Percentiles rank a stretch among this genome's conserved stretches.
These are phyloP conservation scores for Mycogone perniciosa DNA, from an alignment of 2,329 filamentous ascomycete genomes.

Conservation along the genomic window DNA sequence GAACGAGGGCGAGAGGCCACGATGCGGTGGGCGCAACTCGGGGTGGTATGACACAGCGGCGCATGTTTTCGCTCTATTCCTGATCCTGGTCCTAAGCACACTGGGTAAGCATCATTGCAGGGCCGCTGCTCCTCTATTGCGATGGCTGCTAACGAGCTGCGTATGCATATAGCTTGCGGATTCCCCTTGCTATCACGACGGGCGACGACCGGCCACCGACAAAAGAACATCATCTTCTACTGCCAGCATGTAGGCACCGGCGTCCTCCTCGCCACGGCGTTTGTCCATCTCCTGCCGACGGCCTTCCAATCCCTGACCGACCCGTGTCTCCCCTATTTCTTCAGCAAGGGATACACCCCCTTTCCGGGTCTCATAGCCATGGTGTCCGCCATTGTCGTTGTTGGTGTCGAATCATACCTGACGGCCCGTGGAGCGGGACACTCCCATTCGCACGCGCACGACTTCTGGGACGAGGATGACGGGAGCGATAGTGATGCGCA, in stretches of 20 bases:
- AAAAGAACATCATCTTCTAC: slow-evolving; percentile 56
- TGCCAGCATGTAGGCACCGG: slow-evolving; percentile 75
- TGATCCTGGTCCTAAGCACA: slow-evolving; percentile 58
- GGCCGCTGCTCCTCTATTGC: no score
- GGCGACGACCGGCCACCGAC: slow-evolving; percentile 50
- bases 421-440: slow-evolving; percentile 62
- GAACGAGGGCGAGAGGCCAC: slow-evolving; percentile 36
- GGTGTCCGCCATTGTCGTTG: slow-evolving; percentile 73
- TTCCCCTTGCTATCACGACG: slow-evolving; percentile 60
- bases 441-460: slow-evolving; percentile 49
- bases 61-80: slow-evolving; percentile 61
- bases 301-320: slow-evolving; percentile 62
- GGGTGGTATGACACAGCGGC: slow-evolving; percentile 59
- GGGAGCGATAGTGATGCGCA: slow-evolving; percentile 29
- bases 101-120: slow-evolving; percentile 35
- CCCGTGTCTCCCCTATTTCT: slow-evolving; percentile 69
- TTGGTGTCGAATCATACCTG: slow-evolving; percentile 83
- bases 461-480: slow-evolving; percentile 45
- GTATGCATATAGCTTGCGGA: slow-evolving; percentile 46
- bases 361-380: slow-evolving; percentile 79
- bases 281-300: slow-evolving; percentile 68
- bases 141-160: not conserved
- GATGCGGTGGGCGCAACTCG: slow-evolving; percentile 46
- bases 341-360: slow-evolving; percentile 71
- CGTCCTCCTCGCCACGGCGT: slow-evolving; percentile 79